Conservation (phyloP, 148 eudicot genomes). For the Spergularia bocconei region DNA sequence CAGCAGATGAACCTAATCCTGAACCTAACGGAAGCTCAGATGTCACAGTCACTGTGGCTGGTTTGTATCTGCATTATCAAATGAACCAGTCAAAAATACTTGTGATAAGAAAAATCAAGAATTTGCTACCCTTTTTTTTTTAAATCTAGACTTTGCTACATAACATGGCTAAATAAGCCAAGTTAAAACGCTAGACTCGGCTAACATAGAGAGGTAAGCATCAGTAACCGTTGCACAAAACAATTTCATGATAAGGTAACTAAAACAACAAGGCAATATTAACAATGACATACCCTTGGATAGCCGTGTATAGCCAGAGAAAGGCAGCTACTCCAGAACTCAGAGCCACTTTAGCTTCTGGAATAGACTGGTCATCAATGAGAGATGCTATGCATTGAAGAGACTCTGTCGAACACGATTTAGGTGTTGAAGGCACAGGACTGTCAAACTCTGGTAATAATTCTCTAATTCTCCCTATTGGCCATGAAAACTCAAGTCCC, state of each 20-base stretch:
- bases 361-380: constrained; percentile 65
- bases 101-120: constrained; percentile 7
- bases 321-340: constrained; percentile 84
- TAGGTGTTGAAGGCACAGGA: constrained; percentile 49
- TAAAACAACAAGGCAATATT: background rate
- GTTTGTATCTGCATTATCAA: constrained; percentile 51
- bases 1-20: constrained; percentile 97
- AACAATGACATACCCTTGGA: constrained; percentile 58
- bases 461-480: constrained; percentile 58
- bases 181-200: background rate
- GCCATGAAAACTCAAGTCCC: constrained; percentile 81
- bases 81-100: constrained; percentile 23
- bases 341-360: constrained; percentile 65
- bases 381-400: constrained; percentile 50
- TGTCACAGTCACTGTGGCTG: constrained; percentile 65
- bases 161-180: background rate
- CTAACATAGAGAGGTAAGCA: background rate
- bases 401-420: constrained; percentile 59
- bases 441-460: constrained; percentile 44
- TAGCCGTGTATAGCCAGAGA: constrained; percentile 77
- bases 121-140: too few species aligned
- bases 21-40: constrained; percentile 91
- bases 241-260: background rate
- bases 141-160: background rate
- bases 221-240: background rate